Evolutionary conservation across 345 rosid species (phyloP).

Genomic region (Physaria fendleri): DNA sequence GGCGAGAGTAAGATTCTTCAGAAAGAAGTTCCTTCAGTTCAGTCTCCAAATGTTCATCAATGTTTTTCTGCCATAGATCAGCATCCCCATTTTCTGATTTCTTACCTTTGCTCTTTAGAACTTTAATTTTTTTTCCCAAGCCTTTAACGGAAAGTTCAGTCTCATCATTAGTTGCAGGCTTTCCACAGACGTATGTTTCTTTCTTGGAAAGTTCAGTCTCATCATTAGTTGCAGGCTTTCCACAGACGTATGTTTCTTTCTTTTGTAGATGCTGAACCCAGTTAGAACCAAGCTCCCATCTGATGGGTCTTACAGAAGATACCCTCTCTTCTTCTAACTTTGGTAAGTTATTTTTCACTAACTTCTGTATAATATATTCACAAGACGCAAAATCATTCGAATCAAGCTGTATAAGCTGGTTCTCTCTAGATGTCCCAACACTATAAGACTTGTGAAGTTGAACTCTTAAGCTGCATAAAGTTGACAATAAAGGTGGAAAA

Average conservation of each 20-base stretch:
- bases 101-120: slow-evolving; percentile 70
- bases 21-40: slow-evolving; percentile 71
- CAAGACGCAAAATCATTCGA: slow-evolving; percentile 42
- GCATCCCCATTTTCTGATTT: slow-evolving; percentile 30
- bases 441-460: slow-evolving; percentile 52
- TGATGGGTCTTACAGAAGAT: slow-evolving; percentile 46
- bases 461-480: slow-evolving; percentile 68
- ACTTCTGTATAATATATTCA: slow-evolving; percentile 47
- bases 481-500: slow-evolving; percentile 9
- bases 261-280: slow-evolving; percentile 94
- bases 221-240: slow-evolving; percentile 48
- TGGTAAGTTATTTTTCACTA: slow-evolving; percentile 51
- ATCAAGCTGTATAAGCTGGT: slow-evolving; percentile 53
- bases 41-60: slow-evolving; percentile 40
- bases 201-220: slow-evolving; percentile 75
- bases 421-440: slow-evolving; percentile 35
- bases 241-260: slow-evolving; percentile 47
- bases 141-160: slow-evolving; percentile 80
- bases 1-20: slow-evolving; percentile 66
- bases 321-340: slow-evolving; percentile 49
- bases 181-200: slow-evolving; percentile 45
- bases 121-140: slow-evolving; percentile 85
- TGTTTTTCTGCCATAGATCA: slow-evolving; percentile 11
- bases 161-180: slow-evolving; percentile 51
- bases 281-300: slow-evolving; percentile 95